Evolutionary conservation across 2,329 filamentous ascomycete genomes (phyloP), one percentile per base, ranked within the genome.

Genomic region (Akanthomyces dipterigenus): DNA sequence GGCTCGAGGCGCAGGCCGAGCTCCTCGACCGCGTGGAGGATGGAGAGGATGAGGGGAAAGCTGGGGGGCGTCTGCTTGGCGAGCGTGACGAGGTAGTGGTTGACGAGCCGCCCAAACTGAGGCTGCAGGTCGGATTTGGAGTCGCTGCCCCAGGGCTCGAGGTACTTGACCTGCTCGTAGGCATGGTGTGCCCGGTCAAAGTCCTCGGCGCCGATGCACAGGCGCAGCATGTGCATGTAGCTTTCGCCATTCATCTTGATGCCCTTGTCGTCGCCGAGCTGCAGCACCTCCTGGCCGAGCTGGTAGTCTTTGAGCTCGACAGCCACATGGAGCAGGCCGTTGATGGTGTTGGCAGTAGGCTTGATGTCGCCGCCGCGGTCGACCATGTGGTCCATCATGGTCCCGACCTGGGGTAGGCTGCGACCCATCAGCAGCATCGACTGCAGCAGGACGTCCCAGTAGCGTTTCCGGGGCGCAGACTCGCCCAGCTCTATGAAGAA

Each of bases 381-480:
- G 63, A 95, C 83, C 84, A 93, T 91, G 65, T 86, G 83, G 82
- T 63, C 93, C 80, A 70, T 91, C 86, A 71, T 91, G 22, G 62
- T 66, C 46, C 71, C 67, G 12, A 76, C 70, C 46, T 74, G 70
- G 16, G 67, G 85, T 1, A 89, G 83, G 1, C 86, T 85, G 69
- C 88, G 89, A 22, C 87, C 89, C 60, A 82, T 73, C 11, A 86
- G 83, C 8, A 88, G 81, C 14, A 89, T 86, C 34, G 90, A 88
- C 86, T 90, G 84, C 48, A 95, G 82, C 14, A 91, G 78, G 14
- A 87, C 80, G 69, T 95, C 88, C 86, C 89, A 91, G 24, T 82
- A 81, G 36, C 79, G 73, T 64, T 88, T 85, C 46, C 69, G 70
- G 5, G 76, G 80, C 57, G 72, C 75, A 49, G 70, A 73, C 56